These are phyloP conservation scores for Wickerhamiella australiensis DNA, from an alignment of 805 yeast genomes.

Conservation along the genomic window DNA sequence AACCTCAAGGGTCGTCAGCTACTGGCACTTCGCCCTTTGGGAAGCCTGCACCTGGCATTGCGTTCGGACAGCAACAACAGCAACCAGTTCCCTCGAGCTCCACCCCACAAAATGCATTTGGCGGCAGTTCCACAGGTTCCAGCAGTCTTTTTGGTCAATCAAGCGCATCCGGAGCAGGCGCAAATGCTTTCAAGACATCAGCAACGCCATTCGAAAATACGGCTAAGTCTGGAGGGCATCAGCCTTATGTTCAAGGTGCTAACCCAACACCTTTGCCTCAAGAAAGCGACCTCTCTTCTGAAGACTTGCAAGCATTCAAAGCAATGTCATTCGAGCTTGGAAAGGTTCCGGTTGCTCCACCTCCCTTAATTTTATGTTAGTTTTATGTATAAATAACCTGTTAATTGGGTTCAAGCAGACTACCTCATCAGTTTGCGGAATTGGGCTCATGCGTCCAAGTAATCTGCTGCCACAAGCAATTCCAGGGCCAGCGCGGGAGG, in stretches of 20 bases:
- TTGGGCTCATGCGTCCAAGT: conserved; percentile 41
- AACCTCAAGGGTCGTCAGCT: not conserved
- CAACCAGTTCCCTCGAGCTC: not conserved
- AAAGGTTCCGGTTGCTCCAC: conserved; percentile 1
- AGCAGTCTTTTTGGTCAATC: not conserved
- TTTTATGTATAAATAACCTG: not conserved
- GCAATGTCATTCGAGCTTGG: conserved; percentile 5
- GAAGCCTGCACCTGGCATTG: not conserved
- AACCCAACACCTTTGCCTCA: conserved; percentile 3
- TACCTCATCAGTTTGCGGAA: too few species aligned
- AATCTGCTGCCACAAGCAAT: conserved; percentile 85
- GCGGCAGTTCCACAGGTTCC: not conserved
- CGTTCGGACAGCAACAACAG: not conserved
- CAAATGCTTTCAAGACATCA: not conserved
- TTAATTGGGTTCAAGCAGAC: too few species aligned
- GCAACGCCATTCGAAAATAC: not conserved
- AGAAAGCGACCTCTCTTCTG: not conserved
- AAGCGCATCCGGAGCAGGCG: not conserved
- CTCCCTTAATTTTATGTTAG: conserved; percentile 4
- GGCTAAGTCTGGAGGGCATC: not conserved
- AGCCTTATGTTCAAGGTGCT: conserved; percentile 3
- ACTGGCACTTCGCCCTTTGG: not conserved
- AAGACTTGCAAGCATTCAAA: conserved; percentile 5
- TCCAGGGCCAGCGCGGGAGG: conserved; percentile 94
- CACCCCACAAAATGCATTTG: conserved; percentile 1